Evolutionary conservation across 2,329 filamentous ascomycete genomes (phyloP).

Genomic region (Cercospora nicotianae): DNA sequence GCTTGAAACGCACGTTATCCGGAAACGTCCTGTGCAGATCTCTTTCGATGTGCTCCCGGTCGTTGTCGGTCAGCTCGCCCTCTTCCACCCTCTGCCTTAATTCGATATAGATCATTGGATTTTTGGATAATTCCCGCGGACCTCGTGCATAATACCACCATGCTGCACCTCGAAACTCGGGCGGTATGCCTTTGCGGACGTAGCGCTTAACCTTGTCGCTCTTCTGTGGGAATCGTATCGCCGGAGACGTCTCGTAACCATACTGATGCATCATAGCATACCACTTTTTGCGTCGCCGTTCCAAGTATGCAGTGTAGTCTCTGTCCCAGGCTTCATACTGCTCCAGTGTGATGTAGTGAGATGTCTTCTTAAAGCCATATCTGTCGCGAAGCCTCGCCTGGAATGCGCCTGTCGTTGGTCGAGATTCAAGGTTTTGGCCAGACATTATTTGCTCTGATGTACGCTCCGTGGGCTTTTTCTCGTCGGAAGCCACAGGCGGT

Average conservation of each 20-base stretch:
- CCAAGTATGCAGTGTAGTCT: constrained; percentile 72
- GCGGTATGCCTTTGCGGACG: constrained; percentile 88
- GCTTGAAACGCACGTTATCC: constrained; percentile 88
- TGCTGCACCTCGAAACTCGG: constrained; percentile 89
- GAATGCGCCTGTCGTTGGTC: background rate
- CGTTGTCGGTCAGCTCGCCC: constrained; percentile 61
- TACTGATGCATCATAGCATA: constrained; percentile 72
- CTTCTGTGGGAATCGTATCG: constrained; percentile 74
- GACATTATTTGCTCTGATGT: constrained; percentile 25
- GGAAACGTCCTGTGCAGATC: constrained; percentile 93
- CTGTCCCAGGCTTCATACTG: constrained; percentile 82
- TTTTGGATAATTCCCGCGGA: constrained; percentile 71
- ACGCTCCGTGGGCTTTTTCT: constrained; percentile 14
- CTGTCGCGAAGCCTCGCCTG: constrained; percentile 62
- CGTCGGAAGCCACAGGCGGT: constrained; percentile 7
- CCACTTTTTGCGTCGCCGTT: constrained; percentile 80
- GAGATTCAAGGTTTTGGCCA: constrained; percentile 10
- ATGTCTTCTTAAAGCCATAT: constrained; percentile 90
- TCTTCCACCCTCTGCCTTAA: constrained; percentile 67
- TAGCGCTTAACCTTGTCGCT: constrained; percentile 85
- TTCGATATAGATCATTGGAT: constrained; percentile 73
- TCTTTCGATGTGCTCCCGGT: constrained; percentile 87
- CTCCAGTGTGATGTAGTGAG: constrained; percentile 71
- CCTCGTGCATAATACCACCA: constrained; percentile 97
- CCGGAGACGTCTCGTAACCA: constrained; percentile 66